Evolutionary conservation across 2,329 filamentous ascomycete species (phyloP).

Genomic region (Magnaporthiopsis incrustans): DNA sequence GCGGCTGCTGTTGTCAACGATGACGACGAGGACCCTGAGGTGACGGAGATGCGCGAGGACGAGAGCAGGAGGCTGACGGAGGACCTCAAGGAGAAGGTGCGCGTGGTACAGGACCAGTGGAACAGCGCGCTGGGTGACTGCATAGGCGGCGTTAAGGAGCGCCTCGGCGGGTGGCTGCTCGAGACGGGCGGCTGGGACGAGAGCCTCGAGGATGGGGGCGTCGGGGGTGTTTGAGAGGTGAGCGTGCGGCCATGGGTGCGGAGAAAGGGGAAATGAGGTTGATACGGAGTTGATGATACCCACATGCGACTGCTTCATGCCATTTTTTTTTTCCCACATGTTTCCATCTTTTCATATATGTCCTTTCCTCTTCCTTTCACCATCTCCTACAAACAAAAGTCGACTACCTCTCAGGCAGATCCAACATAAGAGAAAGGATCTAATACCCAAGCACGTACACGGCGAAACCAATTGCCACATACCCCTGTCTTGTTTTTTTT

Average conservation of each 20-base stretch:
- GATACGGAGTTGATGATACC: slow-evolving; percentile 15
- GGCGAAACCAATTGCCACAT: too few species aligned
- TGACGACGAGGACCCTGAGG: slow-evolving; percentile 34
- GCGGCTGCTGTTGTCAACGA: slow-evolving; percentile 24
- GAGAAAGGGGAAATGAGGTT: background rate
- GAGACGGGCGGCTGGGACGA: slow-evolving; percentile 86
- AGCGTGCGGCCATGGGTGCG: slow-evolving; percentile 7
- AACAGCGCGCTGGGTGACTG: slow-evolving; percentile 73
- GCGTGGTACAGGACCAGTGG: slow-evolving; percentile 88
- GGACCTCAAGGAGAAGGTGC: slow-evolving; percentile 89
- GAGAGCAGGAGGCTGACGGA: slow-evolving; percentile 68
- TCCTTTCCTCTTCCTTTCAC: too few species aligned
- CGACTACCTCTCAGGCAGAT: too few species aligned
- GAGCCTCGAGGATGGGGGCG: slow-evolving; percentile 50
- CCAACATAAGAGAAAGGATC: too few species aligned
- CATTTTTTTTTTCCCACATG: background rate
- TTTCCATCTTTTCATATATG: too few species aligned
- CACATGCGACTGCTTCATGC: slow-evolving; percentile 3
- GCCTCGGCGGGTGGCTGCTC: slow-evolving; percentile 65
- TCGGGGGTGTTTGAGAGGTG: slow-evolving; percentile 33
- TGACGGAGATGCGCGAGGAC: slow-evolving; percentile 49
- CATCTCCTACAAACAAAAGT: too few species aligned
- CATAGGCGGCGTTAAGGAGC: slow-evolving; percentile 63
- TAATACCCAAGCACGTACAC: too few species aligned
- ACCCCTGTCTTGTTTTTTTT: too few species aligned